Conservation (phyloP, 495 filamentous ascomycete species). For the Neurospora sp. region DNA sequence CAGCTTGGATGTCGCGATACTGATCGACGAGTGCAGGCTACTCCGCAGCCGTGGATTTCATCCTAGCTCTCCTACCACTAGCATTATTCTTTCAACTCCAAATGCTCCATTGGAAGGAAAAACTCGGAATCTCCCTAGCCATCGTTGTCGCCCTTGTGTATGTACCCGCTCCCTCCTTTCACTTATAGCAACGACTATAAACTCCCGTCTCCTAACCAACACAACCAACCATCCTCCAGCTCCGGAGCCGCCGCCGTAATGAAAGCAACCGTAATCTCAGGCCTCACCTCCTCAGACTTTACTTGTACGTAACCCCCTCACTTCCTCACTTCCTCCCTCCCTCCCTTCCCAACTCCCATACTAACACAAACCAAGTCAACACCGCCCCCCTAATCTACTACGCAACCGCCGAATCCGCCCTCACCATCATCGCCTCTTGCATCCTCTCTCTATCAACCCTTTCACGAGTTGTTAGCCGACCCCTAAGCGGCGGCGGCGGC, state of each 20-base stretch:
- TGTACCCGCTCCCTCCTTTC: background rate
- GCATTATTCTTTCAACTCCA: slow-evolving; percentile 22
- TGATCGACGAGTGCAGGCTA: too few species aligned
- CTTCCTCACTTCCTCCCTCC: background rate
- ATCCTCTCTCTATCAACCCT: slow-evolving; percentile 27
- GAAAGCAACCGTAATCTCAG: slow-evolving; percentile 19
- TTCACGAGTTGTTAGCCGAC: slow-evolving; percentile 6
- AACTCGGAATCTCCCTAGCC: slow-evolving; percentile 26
- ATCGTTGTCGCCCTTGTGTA: slow-evolving; percentile 35
- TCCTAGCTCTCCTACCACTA: slow-evolving; percentile 27
- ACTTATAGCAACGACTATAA: background rate
- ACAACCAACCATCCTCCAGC: slow-evolving; percentile 2
- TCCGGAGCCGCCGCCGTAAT: slow-evolving; percentile 20
- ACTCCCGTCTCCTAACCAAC: background rate
- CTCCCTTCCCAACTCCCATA: background rate
- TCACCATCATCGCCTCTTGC: slow-evolving; percentile 29
- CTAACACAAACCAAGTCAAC: slow-evolving; percentile 7
- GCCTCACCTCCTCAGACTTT: slow-evolving; percentile 17
- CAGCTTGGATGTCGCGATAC: too few species aligned
- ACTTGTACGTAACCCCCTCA: slow-evolving; percentile 10
- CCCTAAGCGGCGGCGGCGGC: too few species aligned
- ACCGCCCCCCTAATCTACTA: slow-evolving; percentile 21
- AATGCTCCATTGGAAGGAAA: slow-evolving; percentile 25
- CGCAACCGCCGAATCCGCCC: slow-evolving; percentile 24
- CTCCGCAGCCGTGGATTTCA: slow-evolving; percentile 26